Percentiles rank a stretch among this genome's conserved stretches.
Conservation (phyloP, 164 flowering plant genomes). For the Vitis riparia region DNA sequence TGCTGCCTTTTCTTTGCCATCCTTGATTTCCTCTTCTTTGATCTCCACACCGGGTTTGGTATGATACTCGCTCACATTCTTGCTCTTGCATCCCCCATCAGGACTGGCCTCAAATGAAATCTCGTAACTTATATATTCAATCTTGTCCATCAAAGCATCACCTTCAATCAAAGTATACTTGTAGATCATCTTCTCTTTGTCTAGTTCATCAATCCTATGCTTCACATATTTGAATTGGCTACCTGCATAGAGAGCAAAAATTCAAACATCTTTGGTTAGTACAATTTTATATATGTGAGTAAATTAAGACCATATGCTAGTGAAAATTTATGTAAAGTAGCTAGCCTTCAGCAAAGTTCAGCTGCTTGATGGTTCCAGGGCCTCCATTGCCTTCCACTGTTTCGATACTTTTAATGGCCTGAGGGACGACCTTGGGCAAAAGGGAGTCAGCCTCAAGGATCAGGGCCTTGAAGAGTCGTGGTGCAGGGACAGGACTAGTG, state of each 20-base stretch:
- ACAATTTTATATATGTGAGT: no score
- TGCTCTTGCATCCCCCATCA: slow-evolving; percentile 14
- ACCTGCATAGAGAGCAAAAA: neutral
- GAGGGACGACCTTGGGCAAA: slow-evolving; percentile 27
- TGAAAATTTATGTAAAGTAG: no score
- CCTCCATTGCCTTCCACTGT: slow-evolving; percentile 33
- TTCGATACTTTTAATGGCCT: slow-evolving; percentile 28
- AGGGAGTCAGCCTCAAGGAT: slow-evolving; percentile 29
- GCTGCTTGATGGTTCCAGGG: slow-evolving; percentile 32
- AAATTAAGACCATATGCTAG: no score
- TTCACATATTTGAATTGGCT: slow-evolving; percentile 13
- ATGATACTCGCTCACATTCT: slow-evolving; percentile 17
- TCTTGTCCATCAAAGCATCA: slow-evolving; percentile 7
- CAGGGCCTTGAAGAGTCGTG: slow-evolving; percentile 34
- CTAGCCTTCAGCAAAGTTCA: slow-evolving; percentile 33
- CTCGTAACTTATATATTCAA: slow-evolving; percentile 20
- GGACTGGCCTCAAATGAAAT: slow-evolving; percentile 10
- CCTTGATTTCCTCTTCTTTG: slow-evolving; percentile 17
- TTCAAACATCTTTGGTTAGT: no score
- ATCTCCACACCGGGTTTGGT: slow-evolving; percentile 10
- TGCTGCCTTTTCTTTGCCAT: slow-evolving; percentile 13
- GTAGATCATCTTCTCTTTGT: slow-evolving; percentile 9
- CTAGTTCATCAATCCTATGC: slow-evolving; percentile 15
- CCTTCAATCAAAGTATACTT: slow-evolving; percentile 23
- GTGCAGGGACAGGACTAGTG: slow-evolving; percentile 8